Evolutionary conservation across 176 grass and related monocot genomes (phyloP).

Genomic region (Phoenix dactylifera): DNA sequence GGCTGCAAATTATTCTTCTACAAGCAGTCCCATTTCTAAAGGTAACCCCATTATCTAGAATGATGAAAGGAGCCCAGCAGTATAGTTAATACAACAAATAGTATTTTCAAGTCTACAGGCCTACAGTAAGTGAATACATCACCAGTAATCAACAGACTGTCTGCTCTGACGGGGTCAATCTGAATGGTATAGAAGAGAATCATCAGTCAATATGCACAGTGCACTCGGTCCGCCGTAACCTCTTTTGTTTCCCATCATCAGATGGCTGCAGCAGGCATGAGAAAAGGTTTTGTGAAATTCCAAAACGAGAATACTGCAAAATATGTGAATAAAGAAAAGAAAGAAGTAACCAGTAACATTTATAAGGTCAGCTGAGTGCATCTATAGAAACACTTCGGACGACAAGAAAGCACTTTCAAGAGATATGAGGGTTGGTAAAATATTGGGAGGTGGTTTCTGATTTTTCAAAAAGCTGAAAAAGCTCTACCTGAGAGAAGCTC

Average conservation of each 20-base stretch:
- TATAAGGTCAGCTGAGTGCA: too few species aligned
- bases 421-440: too few species aligned
- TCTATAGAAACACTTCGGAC: too few species aligned
- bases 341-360: neutral
- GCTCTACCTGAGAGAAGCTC: too few species aligned
- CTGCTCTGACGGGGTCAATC: slow-evolving; percentile 15
- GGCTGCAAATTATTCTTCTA: slow-evolving; percentile 3
- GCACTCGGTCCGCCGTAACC: slow-evolving; percentile 23
- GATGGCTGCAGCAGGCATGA: slow-evolving; percentile 10
- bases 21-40: neutral
- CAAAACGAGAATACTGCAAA: neutral
- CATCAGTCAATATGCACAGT: slow-evolving; percentile 36
- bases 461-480: too few species aligned
- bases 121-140: too few species aligned
- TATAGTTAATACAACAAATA: too few species aligned
- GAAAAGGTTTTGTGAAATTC: neutral
- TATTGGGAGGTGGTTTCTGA: too few species aligned
- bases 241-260: slow-evolving; percentile 30
- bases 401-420: too few species aligned
- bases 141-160: slow-evolving; percentile 5
- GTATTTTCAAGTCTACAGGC: too few species aligned
- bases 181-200: slow-evolving; percentile 14
- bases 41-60: neutral
- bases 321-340: neutral
- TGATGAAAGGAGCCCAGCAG: neutral